phyloP scores from a whole-genome alignment of 2,329 filamentous ascomycete genomes.

The Dryadomyces quercus-mongolicae region DNA sequence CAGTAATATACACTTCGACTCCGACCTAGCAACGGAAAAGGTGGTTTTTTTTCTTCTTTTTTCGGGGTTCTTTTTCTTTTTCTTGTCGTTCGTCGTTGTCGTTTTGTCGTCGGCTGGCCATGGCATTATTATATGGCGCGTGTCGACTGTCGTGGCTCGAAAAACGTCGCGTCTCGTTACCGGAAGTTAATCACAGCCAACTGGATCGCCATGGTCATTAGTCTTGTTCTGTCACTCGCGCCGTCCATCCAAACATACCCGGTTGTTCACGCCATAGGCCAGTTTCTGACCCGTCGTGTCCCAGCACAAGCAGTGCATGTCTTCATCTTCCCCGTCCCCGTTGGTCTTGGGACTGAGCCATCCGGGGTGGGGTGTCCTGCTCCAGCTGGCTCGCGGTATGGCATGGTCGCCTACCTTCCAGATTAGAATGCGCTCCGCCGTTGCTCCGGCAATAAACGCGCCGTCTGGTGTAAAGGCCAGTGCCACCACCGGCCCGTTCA shows the following conservation, averaged over 20 bases:
- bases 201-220: neutral
- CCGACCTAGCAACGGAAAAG: neutral
- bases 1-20: constrained; percentile 4
- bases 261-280: constrained; percentile 50
- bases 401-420: constrained; percentile 51
- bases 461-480: constrained; percentile 53
- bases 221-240: neutral
- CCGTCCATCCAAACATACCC: constrained; percentile 39
- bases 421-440: constrained; percentile 44
- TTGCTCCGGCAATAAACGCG: constrained; percentile 49
- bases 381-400: constrained; percentile 50
- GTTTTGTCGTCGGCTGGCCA: too few species aligned
- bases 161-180: neutral
- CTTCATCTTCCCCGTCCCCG: constrained; percentile 43
- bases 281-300: constrained; percentile 49
- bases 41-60: neutral
- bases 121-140: neutral
- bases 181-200: constrained; percentile 15
- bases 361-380: constrained; percentile 38
- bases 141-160: neutral
- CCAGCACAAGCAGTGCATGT: constrained; percentile 50
- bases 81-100: too few species aligned
- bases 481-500: constrained; percentile 42
- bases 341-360: constrained; percentile 46
- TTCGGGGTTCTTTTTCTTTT: neutral